Evolutionary conservation across 2,329 filamentous ascomycete species (phyloP).

Genomic region (Onygenales sp.): DNA sequence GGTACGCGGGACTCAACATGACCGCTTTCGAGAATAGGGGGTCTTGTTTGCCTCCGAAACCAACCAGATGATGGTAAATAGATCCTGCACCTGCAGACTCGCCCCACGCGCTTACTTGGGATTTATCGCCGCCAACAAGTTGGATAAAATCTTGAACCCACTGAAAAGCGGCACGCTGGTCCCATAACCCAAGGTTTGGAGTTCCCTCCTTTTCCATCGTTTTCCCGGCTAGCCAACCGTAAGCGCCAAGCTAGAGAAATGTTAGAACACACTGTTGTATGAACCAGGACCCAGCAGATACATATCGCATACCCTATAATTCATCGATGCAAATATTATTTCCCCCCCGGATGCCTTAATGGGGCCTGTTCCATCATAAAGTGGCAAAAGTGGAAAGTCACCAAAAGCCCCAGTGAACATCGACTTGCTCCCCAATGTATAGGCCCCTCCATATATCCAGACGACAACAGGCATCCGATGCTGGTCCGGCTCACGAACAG

Average conservation of each 20-base stretch:
- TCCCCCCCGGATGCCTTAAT: conserved; percentile 27
- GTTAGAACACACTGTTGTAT: not conserved
- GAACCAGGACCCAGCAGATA: not conserved
- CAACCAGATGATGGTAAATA: conserved; percentile 42
- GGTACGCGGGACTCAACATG: conserved; percentile 23
- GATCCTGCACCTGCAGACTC: conserved; percentile 44
- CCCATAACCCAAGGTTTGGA: conserved; percentile 34
- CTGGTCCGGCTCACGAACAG: conserved; percentile 23
- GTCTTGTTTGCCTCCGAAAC: conserved; percentile 33
- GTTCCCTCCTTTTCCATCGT: conserved; percentile 34
- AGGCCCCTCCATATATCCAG: conserved; percentile 41
- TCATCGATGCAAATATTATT: conserved; percentile 39
- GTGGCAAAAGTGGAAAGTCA: conserved; percentile 19
- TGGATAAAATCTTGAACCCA: conserved; percentile 42
- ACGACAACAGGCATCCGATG: conserved; percentile 36
- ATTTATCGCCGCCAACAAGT: conserved; percentile 39
- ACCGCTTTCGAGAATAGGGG: conserved; percentile 34
- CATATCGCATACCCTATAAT: conserved; percentile 32
- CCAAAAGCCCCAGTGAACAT: conserved; percentile 11
- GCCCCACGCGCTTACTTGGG: conserved; percentile 40
- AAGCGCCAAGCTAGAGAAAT: conserved; percentile 30
- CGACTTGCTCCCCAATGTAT: conserved; percentile 35
- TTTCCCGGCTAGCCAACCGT: conserved; percentile 38
- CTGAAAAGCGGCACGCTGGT: conserved; percentile 36
- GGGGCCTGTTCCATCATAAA: conserved; percentile 32